Evolutionary conservation across 768 basidiomycete genomes (phyloP), one percentile per base, ranked within the genome.

Genomic region (Punctularia strigosozonata): DNA sequence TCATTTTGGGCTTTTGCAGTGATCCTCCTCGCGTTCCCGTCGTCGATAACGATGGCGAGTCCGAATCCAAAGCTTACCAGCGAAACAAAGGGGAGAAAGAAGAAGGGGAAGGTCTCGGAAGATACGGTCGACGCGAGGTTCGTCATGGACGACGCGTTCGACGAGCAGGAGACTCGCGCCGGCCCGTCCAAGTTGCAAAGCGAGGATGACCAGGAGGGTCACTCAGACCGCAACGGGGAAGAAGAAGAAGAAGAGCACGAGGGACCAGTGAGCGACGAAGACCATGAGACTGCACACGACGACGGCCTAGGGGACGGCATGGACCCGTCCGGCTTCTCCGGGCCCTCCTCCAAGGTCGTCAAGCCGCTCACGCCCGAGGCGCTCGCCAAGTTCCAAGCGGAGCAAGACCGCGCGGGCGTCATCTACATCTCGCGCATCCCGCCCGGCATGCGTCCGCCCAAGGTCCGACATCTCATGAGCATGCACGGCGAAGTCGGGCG

Each of bases 381-480:
- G 5, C 65, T 90, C 34, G 80, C 77, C 31, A 75, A 70, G 15
- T 90, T 80, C 61, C 75, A 80, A 49, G 71, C 71, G 22, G 75
- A 74, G 2, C 82, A 84, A 52, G 74, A 81, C 23, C 68, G 69
- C 28, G 77, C 90, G 15, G 92, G 92, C 0, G 77, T 97, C 37
- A 63, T 98, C 36, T 99, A 98, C 58, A 88, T 99, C 31, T 95
- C 91, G 13, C 73, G 95, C 23, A 83, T 98, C 51, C 95, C 95
- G 2, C 95, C 95, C 12, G 94, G 91, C 2, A 98, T 99, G 95
- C 87, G 83, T 17, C 95, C 95, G 21, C 71, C 85, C 7, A 97
- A 98, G 60, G 87, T 98, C 25, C 80, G 91, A 42, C 89, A 98
- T 60, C 66, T 99, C 30, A 82, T 99, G 80, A 78, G 76, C 44